Conservation (phyloP, 306 rosid genomes). For the Cicer judaicum region DNA sequence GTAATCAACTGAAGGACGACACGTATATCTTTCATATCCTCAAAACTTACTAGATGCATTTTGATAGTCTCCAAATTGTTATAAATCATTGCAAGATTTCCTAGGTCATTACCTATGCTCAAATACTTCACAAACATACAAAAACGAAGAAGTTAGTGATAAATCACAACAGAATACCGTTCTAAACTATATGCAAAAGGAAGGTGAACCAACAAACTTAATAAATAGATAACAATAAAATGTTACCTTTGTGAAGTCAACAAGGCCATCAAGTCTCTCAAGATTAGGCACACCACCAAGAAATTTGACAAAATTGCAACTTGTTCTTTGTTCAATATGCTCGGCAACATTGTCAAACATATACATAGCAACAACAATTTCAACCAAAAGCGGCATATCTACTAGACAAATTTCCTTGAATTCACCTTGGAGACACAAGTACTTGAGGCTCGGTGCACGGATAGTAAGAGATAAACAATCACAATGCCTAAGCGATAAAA, state of each 20-base stretch:
- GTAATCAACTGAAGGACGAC: slow-evolving; percentile 79
- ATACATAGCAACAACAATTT: slow-evolving; percentile 70
- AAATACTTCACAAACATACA: slow-evolving; percentile 63
- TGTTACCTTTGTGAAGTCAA: slow-evolving; percentile 89
- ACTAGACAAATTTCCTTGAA: slow-evolving; percentile 79
- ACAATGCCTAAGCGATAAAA: slow-evolving; percentile 61
- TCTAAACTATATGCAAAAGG: slow-evolving; percentile 9
- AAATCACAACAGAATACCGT: slow-evolving; percentile 17
- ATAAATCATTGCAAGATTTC: slow-evolving; percentile 55
- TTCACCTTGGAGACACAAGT: slow-evolving; percentile 84
- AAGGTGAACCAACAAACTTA: slow-evolving; percentile 23
- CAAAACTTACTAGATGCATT: slow-evolving; percentile 83
- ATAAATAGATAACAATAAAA: slow-evolving; percentile 30
- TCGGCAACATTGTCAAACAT: slow-evolving; percentile 78
- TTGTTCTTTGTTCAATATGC: slow-evolving; percentile 64
- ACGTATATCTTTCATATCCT: slow-evolving; percentile 80
- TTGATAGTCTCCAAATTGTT: slow-evolving; percentile 64
- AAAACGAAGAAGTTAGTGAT: slow-evolving; percentile 22
- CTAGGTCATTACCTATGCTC: slow-evolving; percentile 75
- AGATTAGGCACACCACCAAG: slow-evolving; percentile 87
- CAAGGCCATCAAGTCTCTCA: slow-evolving; percentile 76
- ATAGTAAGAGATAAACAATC: slow-evolving; percentile 76
- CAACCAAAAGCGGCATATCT: slow-evolving; percentile 71
- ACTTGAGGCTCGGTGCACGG: slow-evolving; percentile 78
- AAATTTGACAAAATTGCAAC: slow-evolving; percentile 76